Evolutionary conservation across 129 eudicot genomes (phyloP).

Genomic region (Arctium lappa): DNA sequence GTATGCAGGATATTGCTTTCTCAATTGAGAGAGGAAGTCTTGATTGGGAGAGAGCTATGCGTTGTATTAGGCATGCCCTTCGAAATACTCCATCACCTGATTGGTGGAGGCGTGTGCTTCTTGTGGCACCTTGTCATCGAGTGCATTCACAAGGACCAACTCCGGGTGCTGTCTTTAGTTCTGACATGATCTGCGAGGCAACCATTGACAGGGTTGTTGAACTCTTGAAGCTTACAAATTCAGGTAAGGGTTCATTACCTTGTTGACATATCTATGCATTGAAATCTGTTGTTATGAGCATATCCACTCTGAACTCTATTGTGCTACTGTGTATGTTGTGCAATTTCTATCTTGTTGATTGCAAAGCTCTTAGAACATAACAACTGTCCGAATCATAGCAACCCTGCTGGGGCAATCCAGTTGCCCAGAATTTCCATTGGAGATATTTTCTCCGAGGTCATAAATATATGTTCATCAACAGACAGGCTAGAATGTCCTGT

Average conservation of each 20-base stretch:
- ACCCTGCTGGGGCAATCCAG: neutral
- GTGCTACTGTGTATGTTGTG: neutral
- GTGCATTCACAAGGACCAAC: constrained; percentile 59
- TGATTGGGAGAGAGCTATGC: constrained; percentile 92
- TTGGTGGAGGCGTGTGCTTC: constrained; percentile 96
- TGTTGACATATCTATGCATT: neutral
- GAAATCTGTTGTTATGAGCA: neutral
- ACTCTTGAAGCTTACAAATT: constrained; percentile 75
- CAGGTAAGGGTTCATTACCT: constrained; percentile 49
- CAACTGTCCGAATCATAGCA: neutral
- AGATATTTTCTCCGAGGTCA: no score
- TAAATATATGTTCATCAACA: no score
- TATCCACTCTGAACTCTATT: neutral
- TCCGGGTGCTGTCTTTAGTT: constrained; percentile 95
- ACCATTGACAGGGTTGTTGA: constrained; percentile 87
- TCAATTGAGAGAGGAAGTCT: constrained; percentile 83
- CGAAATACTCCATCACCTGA: constrained; percentile 96
- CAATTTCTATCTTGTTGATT: neutral
- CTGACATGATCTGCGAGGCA: constrained; percentile 94
- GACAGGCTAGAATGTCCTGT: no score
- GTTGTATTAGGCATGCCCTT: constrained; percentile 90
- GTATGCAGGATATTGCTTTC: constrained; percentile 74
- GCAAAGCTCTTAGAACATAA: neutral
- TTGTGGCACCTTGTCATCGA: constrained; percentile 87
- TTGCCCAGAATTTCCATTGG: neutral